Percentiles rank a stretch among this genome's conserved stretches.
Conservation (phyloP, 2,329 filamentous ascomycete genomes). For the Ceratocystis huliohia region DNA sequence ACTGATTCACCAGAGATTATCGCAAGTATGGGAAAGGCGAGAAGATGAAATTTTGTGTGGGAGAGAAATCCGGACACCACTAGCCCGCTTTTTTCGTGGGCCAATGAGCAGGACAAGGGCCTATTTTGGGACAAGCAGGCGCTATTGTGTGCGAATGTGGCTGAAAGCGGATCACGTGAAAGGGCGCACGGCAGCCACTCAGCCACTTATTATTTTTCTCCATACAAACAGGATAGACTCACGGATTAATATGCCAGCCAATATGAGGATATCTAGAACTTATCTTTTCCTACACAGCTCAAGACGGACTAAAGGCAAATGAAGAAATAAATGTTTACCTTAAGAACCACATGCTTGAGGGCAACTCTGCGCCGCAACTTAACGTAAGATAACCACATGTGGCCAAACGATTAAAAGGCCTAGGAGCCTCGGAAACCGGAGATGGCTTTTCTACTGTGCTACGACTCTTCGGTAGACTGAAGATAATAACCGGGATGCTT, state of each 20-base stretch:
- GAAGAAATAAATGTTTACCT: not conserved
- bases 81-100: constrained; percentile 21
- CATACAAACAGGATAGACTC: not conserved
- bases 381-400: not conserved
- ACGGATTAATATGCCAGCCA: not conserved
- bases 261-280: not conserved
- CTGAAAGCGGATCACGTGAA: constrained; percentile 18
- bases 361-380: not conserved
- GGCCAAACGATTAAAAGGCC: not conserved
- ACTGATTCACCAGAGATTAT: constrained; percentile 25
- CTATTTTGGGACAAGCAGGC: constrained; percentile 15
- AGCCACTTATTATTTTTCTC: constrained; percentile 11
- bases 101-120: constrained; percentile 21
- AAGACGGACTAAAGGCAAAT: not conserved
- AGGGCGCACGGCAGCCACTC: constrained; percentile 18
- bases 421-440: no score
- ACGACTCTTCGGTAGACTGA: constrained; percentile 6
- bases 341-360: constrained; percentile 1
- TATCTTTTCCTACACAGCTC: not conserved
- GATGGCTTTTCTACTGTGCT: not conserved
- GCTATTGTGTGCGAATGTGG: constrained; percentile 19
- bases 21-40: constrained; percentile 18
- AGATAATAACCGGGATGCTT: constrained; percentile 47
- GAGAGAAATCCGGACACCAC: constrained; percentile 23
- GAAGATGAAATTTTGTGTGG: constrained; percentile 35